Evolutionary conservation across 495 filamentous ascomycete genomes (phyloP), one percentile per base, ranked within the genome.

Genomic region (Hypoxylon trugodes): DNA sequence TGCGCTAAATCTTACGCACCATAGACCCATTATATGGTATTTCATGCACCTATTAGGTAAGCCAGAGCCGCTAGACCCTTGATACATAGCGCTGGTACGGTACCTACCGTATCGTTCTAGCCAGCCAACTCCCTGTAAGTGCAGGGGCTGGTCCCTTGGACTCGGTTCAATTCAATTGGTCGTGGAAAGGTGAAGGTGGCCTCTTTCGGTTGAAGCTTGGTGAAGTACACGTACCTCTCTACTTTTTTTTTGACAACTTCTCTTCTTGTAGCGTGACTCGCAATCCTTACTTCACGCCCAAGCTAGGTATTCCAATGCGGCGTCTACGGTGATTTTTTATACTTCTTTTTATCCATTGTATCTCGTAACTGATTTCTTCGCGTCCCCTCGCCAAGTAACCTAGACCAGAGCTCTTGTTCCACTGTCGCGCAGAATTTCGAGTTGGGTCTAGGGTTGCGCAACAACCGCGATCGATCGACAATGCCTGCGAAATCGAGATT

Each of bases 401-500:
- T n/a, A 16, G 26, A 2, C 18, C 22, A 26, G 37, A 24, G 47
- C 19, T 26, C 18, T 36, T 42, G 24, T 19, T 48, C n/a, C n/a
- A 21, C 33, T 13, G 40, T 59, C 54, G 53, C 60, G 52, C 47
- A 64, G 22, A 48, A 61, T 54, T 52, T 45, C 48, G 58, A n/a
- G 40, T 36, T 18, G 41, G 32, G 32, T 41, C 41, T 30, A 37
- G 25, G 18, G 32, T 41, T 66, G 42, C 59, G 53, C 56, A 66
- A 58, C 37, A 19, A n/a, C 51, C 30, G 26, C 73, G 32, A 64
- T 28, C 38, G 6, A 87, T 87, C 40, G 76, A 65, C 28, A n/a
- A 88, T 88, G 86, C 75, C 86, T 59, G 69, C 82, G 26, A 89
- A 89, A 70, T 96, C 91, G 65, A 89, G 95, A 73, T 96, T 98